These are phyloP conservation scores for Fraxinus sp. DNA, from an alignment of 305 asterid genomes.

Conservation along the genomic window DNA sequence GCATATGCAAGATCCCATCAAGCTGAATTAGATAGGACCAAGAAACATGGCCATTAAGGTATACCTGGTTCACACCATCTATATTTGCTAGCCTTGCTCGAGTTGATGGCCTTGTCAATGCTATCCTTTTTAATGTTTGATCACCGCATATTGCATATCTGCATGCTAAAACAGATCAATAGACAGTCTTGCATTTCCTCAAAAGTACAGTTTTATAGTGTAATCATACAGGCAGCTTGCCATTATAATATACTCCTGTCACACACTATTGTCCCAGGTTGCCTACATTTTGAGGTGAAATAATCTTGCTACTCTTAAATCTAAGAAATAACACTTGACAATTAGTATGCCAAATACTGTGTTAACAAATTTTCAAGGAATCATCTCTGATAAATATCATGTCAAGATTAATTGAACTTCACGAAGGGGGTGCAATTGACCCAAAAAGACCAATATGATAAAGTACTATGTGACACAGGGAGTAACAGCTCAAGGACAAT, in stretches of 20 bases:
- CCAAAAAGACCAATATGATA: neutral
- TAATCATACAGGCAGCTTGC: neutral
- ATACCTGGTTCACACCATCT: conserved; percentile 97
- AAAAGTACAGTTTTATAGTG: neutral
- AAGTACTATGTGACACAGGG: neutral
- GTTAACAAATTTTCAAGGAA: neutral
- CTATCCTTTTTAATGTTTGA: conserved; percentile 77
- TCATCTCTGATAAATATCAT: neutral
- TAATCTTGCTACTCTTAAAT: neutral
- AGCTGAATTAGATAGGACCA: conserved; percentile 2
- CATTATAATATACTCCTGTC: neutral
- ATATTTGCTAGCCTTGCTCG: conserved; percentile 93
- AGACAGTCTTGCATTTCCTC: conserved; percentile 12
- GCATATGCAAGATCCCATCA: conserved; percentile 14
- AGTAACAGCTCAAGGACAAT: conserved; percentile 10
- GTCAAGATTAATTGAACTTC: neutral
- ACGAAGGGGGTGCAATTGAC: neutral
- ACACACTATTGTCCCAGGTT: neutral
- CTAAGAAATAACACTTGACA: neutral
- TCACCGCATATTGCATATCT: conserved; percentile 98
- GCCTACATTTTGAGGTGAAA: neutral
- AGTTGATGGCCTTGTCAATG: conserved; percentile 81
- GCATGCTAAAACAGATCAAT: conserved; percentile 33
- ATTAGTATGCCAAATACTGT: conserved; percentile 28
- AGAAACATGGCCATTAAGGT: conserved; percentile 16